Base-by-base conservation (phyloP, 225 moss, liverwort and hornwort genomes). In the Polytrichum formosum region DNA sequence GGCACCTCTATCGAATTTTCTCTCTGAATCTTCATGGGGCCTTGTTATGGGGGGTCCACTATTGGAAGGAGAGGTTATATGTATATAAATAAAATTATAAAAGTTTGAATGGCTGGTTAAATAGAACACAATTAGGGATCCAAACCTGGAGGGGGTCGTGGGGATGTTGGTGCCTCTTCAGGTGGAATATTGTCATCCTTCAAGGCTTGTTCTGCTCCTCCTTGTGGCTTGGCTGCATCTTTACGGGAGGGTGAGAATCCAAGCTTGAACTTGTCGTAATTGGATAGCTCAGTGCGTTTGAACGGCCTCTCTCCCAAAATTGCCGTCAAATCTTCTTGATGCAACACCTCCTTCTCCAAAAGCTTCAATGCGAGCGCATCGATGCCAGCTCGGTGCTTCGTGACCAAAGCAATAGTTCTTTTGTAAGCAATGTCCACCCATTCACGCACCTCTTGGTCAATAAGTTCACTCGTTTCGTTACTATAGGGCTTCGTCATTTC, bases 401-500 rank as follows among this genome's bases (percentile, higher is more conserved):
- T 82, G 61, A 98, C 60, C 46, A 98, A 75, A 68, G 77, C 92
- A 46, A 94, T 65, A 19, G 97, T 98, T n/a, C 92, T 82, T 63
- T 85, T 77, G 82, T 94, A 98, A 18, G 94, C 94, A 27, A 73
- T 70, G 60, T 88, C 94, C 64, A 98, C 94, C 97, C 92, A 98
- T 56, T 81, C 83, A 61, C 94, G 91, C 55, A 98, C 97, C 73
- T 98, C 94, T 74, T 98, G 91, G 72, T 98, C 97, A 60, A 98
- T 98, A 13, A 98, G 91, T 80, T 92, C 92, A 66, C 91, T 90
- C 19, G 94, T 94, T 78, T 92, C 88, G 63, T 94, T 94, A 64
- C 94, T 90, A n/a, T 98, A 98, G 28, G 97, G 97, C 74, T 94
- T 98, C 6, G 82, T 90, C 90, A 98, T 87, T 80, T 98, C 97